Percentiles rank a stretch among this genome's conserved stretches.
Evolutionary conservation across 331 rosid genomes (phyloP).

Genomic region (Malus hybrid): DNA sequence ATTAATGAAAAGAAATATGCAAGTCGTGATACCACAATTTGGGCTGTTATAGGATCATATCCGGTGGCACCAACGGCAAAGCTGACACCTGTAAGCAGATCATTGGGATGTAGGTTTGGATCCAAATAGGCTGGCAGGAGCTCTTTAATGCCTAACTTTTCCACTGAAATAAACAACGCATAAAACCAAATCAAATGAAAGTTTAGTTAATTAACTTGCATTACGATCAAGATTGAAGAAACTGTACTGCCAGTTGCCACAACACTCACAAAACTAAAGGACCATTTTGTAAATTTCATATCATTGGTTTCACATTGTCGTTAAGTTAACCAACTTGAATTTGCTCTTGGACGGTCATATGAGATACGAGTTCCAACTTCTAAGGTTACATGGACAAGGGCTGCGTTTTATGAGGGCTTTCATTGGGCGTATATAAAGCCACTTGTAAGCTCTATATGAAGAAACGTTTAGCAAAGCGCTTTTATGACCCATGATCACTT

Average conservation of each 20-base stretch:
- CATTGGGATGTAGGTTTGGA: conserved; percentile 26
- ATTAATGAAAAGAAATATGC: neutral
- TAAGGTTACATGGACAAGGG: too few species aligned
- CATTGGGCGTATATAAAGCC: too few species aligned
- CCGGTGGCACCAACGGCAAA: conserved; percentile 67
- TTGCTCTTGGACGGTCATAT: too few species aligned
- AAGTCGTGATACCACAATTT: conserved; percentile 18
- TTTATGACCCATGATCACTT: too few species aligned
- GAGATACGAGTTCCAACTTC: too few species aligned
- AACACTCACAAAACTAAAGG: neutral
- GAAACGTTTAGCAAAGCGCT: too few species aligned
- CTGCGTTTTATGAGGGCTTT: too few species aligned
- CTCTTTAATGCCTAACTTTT: conserved; percentile 53
- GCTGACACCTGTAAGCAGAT: conserved; percentile 47
- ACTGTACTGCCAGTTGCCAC: neutral
- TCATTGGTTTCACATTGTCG: too few species aligned
- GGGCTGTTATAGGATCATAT: conserved; percentile 47
- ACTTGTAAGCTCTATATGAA: too few species aligned
- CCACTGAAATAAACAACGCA: conserved; percentile 19
- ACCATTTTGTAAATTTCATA: too few species aligned
- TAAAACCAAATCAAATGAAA: neutral
- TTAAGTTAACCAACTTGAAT: too few species aligned
- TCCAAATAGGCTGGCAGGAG: conserved; percentile 54
- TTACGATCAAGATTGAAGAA: neutral
- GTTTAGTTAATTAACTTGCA: neutral